Evolutionary conservation across 1,284 basidiomycete species (phyloP).

Genomic region (Bondarzewia mesenterica): DNA sequence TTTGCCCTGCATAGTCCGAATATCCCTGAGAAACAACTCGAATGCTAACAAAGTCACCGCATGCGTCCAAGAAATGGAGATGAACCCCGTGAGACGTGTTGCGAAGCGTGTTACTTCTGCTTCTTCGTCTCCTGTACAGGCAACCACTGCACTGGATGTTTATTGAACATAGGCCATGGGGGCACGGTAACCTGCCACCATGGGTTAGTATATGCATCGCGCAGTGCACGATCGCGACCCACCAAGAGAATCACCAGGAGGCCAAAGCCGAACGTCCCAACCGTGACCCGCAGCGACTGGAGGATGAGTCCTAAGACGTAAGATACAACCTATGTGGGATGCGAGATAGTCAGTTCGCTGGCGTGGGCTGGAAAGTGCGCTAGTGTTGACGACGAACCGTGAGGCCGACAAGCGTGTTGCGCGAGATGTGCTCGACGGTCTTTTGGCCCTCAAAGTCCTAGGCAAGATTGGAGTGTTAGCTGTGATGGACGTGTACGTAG

Average conservation of each 20-base stretch:
- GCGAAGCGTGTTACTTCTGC: conserved; percentile 11
- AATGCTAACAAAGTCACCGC: no score
- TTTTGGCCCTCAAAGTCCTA: conserved; percentile 74
- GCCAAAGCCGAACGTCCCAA: conserved; percentile 41
- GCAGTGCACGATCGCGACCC: conserved; percentile 18
- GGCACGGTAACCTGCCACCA: conserved; percentile 48
- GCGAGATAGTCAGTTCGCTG: not conserved
- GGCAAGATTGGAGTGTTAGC: not conserved
- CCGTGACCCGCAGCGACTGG: conserved; percentile 55
- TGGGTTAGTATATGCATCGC: not conserved
- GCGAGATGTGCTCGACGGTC: conserved; percentile 44
- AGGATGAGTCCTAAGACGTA: conserved; percentile 54
- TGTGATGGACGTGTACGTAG: not conserved
- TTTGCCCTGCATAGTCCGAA: no score
- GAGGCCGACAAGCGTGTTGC: conserved; percentile 28
- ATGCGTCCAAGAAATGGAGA: no score
- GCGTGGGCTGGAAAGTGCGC: not conserved
- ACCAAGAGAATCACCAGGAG: conserved; percentile 45
- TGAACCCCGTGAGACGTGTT: no score
- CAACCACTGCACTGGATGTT: conserved; percentile 59
- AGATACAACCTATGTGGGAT: conserved; percentile 40
- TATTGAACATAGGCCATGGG: conserved; percentile 62
- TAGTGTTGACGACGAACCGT: conserved; percentile 23
- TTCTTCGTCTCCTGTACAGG: conserved; percentile 24
- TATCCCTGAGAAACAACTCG: no score